Conservation (phyloP, 495 filamentous ascomycete species). For the Clavariopsis aquatica region DNA sequence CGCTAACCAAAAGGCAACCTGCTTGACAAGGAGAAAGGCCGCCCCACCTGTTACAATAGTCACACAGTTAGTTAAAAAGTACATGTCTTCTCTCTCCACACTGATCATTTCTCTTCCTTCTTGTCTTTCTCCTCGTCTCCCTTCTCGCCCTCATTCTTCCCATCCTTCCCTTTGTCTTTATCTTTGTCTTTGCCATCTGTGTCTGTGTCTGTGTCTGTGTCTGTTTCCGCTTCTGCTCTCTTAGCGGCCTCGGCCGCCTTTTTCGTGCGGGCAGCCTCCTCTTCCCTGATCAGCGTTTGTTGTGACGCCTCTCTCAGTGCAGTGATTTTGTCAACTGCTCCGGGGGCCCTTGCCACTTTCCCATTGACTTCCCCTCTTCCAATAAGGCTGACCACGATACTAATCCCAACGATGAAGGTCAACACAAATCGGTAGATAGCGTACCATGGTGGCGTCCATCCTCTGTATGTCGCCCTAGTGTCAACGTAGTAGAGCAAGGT, state of each 20-base stretch:
- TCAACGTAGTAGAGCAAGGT: conserved; percentile 88
- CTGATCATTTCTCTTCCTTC: no score
- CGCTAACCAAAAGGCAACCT: no score
- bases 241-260: conserved; percentile 13
- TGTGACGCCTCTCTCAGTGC: conserved; percentile 23
- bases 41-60: no score
- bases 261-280: conserved; percentile 11
- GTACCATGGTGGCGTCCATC: conserved; percentile 93
- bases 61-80: no score
- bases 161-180: not conserved
- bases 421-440: conserved; percentile 91
- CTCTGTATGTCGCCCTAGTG: conserved; percentile 67
- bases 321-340: conserved; percentile 61
- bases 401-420: conserved; percentile 86
- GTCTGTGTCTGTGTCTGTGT: not conserved
- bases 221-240: not conserved
- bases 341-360: conserved; percentile 48
- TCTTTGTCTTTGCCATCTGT: not conserved
- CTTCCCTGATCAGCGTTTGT: conserved; percentile 21
- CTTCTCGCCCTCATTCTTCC: not conserved
- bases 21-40: no score
- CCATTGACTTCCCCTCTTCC: conserved; percentile 82
- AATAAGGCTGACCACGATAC: conserved; percentile 82
- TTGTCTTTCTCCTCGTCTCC: not conserved
- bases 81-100: no score